Base-by-base conservation (phyloP, 2,329 filamentous ascomycete genomes). In the Colletotrichum siamense region DNA sequence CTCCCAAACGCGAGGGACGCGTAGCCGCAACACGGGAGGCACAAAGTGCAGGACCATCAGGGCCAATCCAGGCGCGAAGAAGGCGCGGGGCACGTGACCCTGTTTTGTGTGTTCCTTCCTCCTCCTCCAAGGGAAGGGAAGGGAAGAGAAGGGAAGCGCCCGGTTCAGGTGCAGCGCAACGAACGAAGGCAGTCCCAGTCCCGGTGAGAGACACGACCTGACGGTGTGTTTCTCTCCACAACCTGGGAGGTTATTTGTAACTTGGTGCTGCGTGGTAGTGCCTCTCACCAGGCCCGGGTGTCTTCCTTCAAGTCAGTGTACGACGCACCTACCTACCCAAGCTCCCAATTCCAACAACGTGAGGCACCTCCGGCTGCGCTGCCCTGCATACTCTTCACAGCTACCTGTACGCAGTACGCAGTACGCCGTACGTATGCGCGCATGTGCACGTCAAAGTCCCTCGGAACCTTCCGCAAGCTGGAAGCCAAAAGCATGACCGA, bases 361-460 rank as follows among this genome's bases (percentile, higher is more conserved):
- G 32, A 32, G 30, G n/a, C 30, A 62, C 8, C 59, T 52, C 44
- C 44, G 10, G 44, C n/a, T 49, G 18, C 18, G 39, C 18, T 49
- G 44, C 44, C 44, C 44, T 22, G 44, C 44, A 49, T 49, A 22
- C 44, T 49, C n/a, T n/a, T 22, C n/a, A 49, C 44, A 49, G 3
- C 44, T 49, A 52, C 22, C n/a, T 52, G 44, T 49, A 49, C 44
- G 44, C 39, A 49, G 44, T 49, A 49, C 44, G 44, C 39, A 44
- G 39, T 12, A 49, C 44, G 57, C 22, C 15, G 26, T n/a, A n/a
- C 18, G 18, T 22, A 52, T 52, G 44, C 44, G 44, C 30, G 64
- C 64, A 69, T 69, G 69, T 59, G 70, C 64, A 69, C 70, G 64
- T 73, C 74, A 74, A 64, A 49, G 71, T 73, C 70, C 59, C 64